A percentile compares a stretch with the other conserved stretches of the same genome.
Conservation (phyloP, 1,284 basidiomycete species). For the Rhodotorula sp. region DNA sequence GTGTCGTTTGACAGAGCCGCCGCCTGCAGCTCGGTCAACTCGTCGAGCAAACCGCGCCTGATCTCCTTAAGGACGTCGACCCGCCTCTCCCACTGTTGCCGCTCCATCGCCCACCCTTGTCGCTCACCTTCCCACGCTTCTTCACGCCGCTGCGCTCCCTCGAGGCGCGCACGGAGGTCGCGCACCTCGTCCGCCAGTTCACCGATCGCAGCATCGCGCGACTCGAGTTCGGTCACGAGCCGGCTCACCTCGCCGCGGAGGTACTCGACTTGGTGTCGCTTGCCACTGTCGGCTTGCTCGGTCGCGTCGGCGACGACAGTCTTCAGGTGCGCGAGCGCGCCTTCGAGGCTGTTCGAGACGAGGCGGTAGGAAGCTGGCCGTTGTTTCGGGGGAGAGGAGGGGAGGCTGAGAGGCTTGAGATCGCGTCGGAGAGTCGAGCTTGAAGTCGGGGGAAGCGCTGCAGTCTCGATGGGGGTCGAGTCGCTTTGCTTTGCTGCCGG, state of each 20-base stretch:
- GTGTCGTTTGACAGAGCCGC: neutral
- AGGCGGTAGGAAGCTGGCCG: constrained; percentile 1
- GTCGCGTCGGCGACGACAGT: neutral
- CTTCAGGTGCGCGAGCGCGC: constrained; percentile 7
- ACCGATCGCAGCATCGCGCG: constrained; percentile 3
- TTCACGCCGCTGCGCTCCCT: neutral
- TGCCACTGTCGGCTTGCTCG: neutral
- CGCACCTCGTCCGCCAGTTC: neutral
- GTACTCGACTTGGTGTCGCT: neutral
- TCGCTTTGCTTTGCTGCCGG: no score
- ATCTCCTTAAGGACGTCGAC: constrained; percentile 11
- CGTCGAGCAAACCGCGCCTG: constrained; percentile 5
- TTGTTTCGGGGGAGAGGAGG: neutral
- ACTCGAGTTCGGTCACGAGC: constrained; percentile 2
- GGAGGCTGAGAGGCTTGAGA: neutral
- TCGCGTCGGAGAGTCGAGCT: neutral
- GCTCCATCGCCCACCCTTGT: constrained; percentile 1
- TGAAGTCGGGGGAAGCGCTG: no score
- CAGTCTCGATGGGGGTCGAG: no score
- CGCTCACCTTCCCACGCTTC: neutral
- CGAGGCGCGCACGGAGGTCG: neutral
- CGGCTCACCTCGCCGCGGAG: constrained; percentile 17
- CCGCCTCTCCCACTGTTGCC: neutral
- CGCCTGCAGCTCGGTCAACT: constrained; percentile 1
- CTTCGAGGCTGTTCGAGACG: constrained; percentile 16